Base-by-base conservation (phyloP, 1,284 basidiomycete genomes). In the Porodaedalea pini region DNA sequence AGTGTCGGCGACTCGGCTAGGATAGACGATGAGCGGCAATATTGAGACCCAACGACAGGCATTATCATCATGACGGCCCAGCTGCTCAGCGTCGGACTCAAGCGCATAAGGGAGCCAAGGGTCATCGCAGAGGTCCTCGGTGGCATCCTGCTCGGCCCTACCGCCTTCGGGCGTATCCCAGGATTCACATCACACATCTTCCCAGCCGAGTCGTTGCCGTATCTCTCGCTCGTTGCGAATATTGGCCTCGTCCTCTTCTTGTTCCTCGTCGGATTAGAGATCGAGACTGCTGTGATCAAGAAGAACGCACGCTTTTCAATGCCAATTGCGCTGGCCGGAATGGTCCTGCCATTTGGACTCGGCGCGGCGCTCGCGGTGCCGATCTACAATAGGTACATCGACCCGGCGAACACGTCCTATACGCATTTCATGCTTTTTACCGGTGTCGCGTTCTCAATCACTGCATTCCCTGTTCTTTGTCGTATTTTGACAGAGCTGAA, bases 361-460 rank as follows among this genome's bases (percentile, higher is more conserved):
- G 96, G 96, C 4, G 86, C 90, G 0, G 94, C 83, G 0, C 78
- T 97, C 11, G 81, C 93, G 0, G 79, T 87, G 2, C 86, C 91
- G 1, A 69, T 98, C 32, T 98, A 96, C 75, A 74, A 87, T 54
- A 68, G 80, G 2, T 96, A 95, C 71, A 87, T 96, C 66, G 78
- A 86, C 63, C 66, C 71, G 0, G 74, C 71, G 44, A 81, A 88
- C 57, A 74, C 84, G 43, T 78, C 40, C n/a, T 82, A 91, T 69
- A 87, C 91, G 1, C 82, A 97, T 68, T 98, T 98, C 71, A 83
- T 98, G 78, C 85, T 99, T 41, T 98, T 98, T 71, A 86, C 92
- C 40, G 92, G 93, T 49, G 92, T 96, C 15, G 88, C 94, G 0
- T 93, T 87, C 73, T 88, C 89, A 2, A 98, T 98, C 70, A 98